Conservation (phyloP, 805 yeast species). For the Yamadazyma insecticola region DNA sequence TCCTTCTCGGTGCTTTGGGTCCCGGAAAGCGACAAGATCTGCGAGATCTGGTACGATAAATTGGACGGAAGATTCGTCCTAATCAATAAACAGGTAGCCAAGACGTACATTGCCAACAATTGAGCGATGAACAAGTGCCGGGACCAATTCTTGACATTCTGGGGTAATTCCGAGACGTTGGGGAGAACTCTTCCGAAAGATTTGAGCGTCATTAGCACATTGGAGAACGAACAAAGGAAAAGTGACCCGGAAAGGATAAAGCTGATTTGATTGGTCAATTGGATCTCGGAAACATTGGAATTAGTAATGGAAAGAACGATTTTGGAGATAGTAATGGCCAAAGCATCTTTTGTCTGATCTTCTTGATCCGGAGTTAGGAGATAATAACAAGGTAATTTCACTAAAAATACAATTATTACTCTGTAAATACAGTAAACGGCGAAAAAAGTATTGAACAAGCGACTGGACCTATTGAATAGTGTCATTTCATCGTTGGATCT, state of each 20-base stretch:
- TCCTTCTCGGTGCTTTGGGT: slow-evolving; percentile 23
- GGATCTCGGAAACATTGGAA: slow-evolving; percentile 30
- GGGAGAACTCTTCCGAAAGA: slow-evolving; percentile 40
- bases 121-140: slow-evolving; percentile 39
- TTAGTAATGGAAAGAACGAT: slow-evolving; percentile 13
- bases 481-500: slow-evolving; percentile 1
- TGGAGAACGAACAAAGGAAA: slow-evolving; percentile 60
- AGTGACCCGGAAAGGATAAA: slow-evolving; percentile 54
- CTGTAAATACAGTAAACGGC: slow-evolving; percentile 49
- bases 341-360: slow-evolving; percentile 32
- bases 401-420: slow-evolving; percentile 35
- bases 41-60: slow-evolving; percentile 36
- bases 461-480: slow-evolving; percentile 5
- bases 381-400: slow-evolving; percentile 33
- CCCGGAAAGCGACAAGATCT: slow-evolving; percentile 34
- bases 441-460: slow-evolving; percentile 24
- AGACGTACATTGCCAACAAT: slow-evolving; percentile 45
- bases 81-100: slow-evolving; percentile 48
- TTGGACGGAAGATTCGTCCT: slow-evolving; percentile 45
- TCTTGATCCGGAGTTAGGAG: neutral
- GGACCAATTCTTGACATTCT: slow-evolving; percentile 23
- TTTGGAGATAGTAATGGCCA: slow-evolving; percentile 46
- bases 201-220: slow-evolving; percentile 56
- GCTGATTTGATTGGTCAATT: slow-evolving; percentile 41
- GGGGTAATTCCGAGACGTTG: slow-evolving; percentile 8